phyloP scores from a whole-genome alignment of 129 eudicot genomes.

The Lactuca saligna region DNA sequence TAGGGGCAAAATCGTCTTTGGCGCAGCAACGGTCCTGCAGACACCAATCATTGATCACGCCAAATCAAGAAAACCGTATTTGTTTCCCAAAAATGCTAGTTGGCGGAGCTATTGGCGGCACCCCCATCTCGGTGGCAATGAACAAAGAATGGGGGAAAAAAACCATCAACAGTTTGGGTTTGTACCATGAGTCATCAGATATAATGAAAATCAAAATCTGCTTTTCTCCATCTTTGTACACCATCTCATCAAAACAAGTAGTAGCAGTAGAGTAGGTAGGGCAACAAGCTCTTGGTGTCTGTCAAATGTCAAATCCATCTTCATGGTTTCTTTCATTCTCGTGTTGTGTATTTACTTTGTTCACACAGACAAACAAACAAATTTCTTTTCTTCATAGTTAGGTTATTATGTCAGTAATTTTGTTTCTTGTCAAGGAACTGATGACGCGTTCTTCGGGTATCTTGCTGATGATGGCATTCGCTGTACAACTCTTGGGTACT shows the following conservation, averaged over 20 bases:
- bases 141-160: conserved; percentile 19
- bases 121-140: not conserved
- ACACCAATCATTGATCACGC: conserved; percentile 25
- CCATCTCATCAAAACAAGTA: conserved; percentile 7
- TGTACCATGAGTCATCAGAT: conserved; percentile 13
- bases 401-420: conserved; percentile 10
- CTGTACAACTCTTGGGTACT: conserved; percentile 55
- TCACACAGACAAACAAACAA: conserved; percentile 3
- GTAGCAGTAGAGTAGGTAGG: not conserved
- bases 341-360: conserved; percentile 4
- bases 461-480: conserved; percentile 72
- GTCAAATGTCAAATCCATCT: not conserved
- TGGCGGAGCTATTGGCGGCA: conserved; percentile 19
- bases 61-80: conserved; percentile 24
- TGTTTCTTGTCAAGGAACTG: conserved; percentile 53
- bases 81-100: not conserved
- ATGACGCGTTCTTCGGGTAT: conserved; percentile 67
- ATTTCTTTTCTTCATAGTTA: conserved; percentile 19
- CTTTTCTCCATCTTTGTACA: conserved; percentile 33
- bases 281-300: not conserved
- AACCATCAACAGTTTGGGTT: not conserved
- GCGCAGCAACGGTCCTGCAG: conserved; percentile 5
- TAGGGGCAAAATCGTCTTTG: conserved; percentile 24
- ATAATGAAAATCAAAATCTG: conserved; percentile 12
- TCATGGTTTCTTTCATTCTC: conserved; percentile 12